Percentiles rank a stretch among this genome's conserved stretches.
phyloP scores from a whole-genome alignment of 148 eudicot genomes.

The Amaranthus hypochondriacus region DNA sequence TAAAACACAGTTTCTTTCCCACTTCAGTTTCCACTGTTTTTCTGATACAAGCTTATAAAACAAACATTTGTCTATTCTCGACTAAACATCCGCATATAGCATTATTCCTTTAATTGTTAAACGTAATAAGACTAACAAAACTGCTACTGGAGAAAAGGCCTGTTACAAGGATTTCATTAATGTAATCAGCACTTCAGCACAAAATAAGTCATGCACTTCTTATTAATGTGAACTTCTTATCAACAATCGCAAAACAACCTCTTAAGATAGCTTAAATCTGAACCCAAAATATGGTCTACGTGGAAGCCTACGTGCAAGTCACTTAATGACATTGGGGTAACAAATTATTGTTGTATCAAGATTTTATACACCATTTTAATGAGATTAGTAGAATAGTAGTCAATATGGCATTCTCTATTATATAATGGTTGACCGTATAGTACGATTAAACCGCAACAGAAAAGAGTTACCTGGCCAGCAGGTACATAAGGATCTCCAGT shows the following conservation, averaged over 20 bases:
- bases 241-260: too few species aligned
- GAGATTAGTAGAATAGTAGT: constrained; percentile 3
- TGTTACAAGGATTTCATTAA: background rate
- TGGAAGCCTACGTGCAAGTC: too few species aligned
- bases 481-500: constrained; percentile 98
- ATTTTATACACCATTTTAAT: background rate
- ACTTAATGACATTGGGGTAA: too few species aligned
- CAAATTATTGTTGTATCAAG: background rate
- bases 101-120: background rate
- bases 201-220: too few species aligned
- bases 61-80: background rate
- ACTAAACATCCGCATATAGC: background rate
- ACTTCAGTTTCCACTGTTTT: background rate
- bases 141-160: background rate
- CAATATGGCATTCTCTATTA: background rate
- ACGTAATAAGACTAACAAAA: background rate
- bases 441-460: background rate
- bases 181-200: background rate
- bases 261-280: too few species aligned
- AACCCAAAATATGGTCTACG: too few species aligned
- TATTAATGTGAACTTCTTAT: too few species aligned
- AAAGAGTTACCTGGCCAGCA: constrained; percentile 75
- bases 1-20: background rate
- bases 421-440: background rate
- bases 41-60: background rate